Evolutionary conservation across 2,329 filamentous ascomycete genomes (phyloP), one percentile per base, ranked within the genome.

Genomic region (Botryotinia convoluta): DNA sequence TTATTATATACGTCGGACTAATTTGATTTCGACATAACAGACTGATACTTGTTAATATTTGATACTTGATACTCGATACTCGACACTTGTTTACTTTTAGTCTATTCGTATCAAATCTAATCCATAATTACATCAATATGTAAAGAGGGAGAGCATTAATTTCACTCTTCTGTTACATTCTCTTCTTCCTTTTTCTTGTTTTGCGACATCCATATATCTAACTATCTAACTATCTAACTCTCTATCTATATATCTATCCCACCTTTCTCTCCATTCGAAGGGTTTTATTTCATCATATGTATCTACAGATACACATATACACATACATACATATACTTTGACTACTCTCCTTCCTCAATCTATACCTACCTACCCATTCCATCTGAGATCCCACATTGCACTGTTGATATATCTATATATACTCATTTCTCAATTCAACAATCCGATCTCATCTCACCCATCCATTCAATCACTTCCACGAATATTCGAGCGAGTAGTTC

Each of bases 381-480:
- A 48, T 45, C 62, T 35, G 60, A 32, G 18, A 35, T 45, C 42
- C n/a, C 29, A 35, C 32, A 26, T 18, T 14, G 35, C 32, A 14
- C 18, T 35, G 29, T 32, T 22, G 42, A 42, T 22, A 64, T 44
- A 63, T n/a, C 39, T 62, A 62, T 10, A 29, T 20, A 44, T 32
- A 18, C 10, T 20, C 29, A 51, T 18, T 37, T 26, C 44, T 37
- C 44, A 37, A 67, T 51, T 3, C 22, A 39, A 39, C 59, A n/a
- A n/a, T 8, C 16, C 59, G 35, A 42, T n/a, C 37, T 8, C 14
- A 32, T 35, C 29, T 26, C 26, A n/a, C 51, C 22, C 69, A 71
- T 32, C 60, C 69, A 71, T 65, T 71, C 60, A 64, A 71, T 37
- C 44, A n/a, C 39, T 48, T 65, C 69, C 61, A 65, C 60, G 60